A percentile compares a stretch with the other conserved stretches of the same genome.
Evolutionary conservation across 352 stramenopile genomes (phyloP).

Genomic region (Phytophthora gonapodyides): DNA sequence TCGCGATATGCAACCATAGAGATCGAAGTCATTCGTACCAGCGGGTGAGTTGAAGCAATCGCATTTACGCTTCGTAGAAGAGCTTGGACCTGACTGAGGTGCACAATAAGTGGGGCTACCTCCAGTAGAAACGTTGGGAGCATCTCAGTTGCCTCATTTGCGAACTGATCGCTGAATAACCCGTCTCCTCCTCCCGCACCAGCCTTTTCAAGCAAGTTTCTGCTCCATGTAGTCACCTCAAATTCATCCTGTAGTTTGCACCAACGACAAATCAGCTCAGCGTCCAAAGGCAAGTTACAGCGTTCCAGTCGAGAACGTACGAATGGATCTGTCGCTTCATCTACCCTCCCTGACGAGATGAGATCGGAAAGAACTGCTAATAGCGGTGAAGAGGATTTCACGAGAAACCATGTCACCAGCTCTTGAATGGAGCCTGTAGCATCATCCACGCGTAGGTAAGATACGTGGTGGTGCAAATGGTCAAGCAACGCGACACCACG

Average conservation of each 20-base stretch:
- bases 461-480: conserved; percentile 47
- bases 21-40: conserved; percentile 20
- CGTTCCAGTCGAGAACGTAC: conserved; percentile 36
- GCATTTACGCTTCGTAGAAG: conserved; percentile 42
- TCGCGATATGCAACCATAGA: background rate
- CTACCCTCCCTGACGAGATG: conserved; percentile 46
- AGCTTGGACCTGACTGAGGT: conserved; percentile 46
- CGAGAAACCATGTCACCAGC: conserved; percentile 60
- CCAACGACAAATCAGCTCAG: conserved; percentile 10
- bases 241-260: conserved; percentile 47
- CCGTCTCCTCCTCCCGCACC: conserved; percentile 34
- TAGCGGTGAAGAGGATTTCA: conserved; percentile 57
- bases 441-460: conserved; percentile 43
- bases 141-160: conserved; percentile 31
- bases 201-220: conserved; percentile 35
- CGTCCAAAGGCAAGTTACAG: conserved; percentile 1
- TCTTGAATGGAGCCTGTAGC: conserved; percentile 28
- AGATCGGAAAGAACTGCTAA: conserved; percentile 59
- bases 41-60: conserved; percentile 23
- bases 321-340: conserved; percentile 52
- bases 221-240: conserved; percentile 47
- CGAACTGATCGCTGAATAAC: conserved; percentile 32
- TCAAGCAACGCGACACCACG: conserved; percentile 57
- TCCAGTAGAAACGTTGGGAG: conserved; percentile 40
- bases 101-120: conserved; percentile 29